Percentiles rank a stretch among this genome's conserved stretches.
These are phyloP conservation scores for Solidago caesia DNA, from an alignment of 129 eudicot genomes.

Conservation along the genomic window DNA sequence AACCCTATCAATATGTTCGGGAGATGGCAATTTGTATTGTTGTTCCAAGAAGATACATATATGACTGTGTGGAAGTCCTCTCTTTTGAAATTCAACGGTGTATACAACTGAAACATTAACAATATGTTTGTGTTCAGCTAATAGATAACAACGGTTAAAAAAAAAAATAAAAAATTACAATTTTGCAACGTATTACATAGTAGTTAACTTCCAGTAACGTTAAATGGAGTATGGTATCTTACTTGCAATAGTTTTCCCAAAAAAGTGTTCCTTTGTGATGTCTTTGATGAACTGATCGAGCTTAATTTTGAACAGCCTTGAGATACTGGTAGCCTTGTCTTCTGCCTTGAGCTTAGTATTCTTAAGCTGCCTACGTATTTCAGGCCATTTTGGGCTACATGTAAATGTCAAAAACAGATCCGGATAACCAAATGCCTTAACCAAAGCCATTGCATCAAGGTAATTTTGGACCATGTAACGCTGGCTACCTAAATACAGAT, in stretches of 20 bases:
- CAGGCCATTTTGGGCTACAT: slow-evolving; percentile 6
- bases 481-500: too few relatives aligned
- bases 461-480: slow-evolving; percentile 21
- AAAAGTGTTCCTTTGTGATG: not conserved
- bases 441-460: slow-evolving; percentile 20
- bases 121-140: not conserved
- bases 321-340: slow-evolving; percentile 9
- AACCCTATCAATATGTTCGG: not conserved
- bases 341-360: not conserved
- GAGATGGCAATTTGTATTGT: not conserved
- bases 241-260: slow-evolving; percentile 20
- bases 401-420: slow-evolving; percentile 26
- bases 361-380: not conserved
- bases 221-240: too few relatives aligned
- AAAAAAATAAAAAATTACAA: too few relatives aligned
- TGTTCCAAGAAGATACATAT: not conserved
- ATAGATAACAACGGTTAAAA: too few relatives aligned
- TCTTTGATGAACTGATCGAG: slow-evolving; percentile 5
- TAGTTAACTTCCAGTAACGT: too few relatives aligned
- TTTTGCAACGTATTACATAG: too few relatives aligned
- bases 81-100: not conserved
- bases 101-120: not conserved
- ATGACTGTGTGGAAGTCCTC: not conserved
- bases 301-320: slow-evolving; percentile 20
- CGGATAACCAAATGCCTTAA: slow-evolving; percentile 3